Evolutionary conservation across 106 monocot genomes (phyloP).

Genomic region (Cymbidium sinense): DNA sequence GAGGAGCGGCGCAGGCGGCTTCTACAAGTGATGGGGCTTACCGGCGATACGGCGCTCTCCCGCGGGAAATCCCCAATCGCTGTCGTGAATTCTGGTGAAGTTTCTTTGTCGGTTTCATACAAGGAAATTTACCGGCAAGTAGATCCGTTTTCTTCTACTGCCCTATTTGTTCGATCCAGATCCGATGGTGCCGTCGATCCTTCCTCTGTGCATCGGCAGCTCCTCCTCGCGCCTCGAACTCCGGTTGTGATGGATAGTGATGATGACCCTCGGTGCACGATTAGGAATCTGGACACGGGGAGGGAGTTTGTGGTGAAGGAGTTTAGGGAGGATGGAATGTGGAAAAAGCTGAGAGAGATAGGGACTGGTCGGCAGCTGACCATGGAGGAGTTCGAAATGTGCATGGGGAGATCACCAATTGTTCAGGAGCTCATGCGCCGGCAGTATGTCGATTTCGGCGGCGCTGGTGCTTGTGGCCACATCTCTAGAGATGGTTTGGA

Average conservation of each 20-base stretch:
- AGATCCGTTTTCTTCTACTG: not conserved
- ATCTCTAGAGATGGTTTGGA: constrained; percentile 4
- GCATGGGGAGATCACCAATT: constrained; percentile 74
- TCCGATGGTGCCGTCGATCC: constrained; percentile 32
- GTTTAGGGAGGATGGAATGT: constrained; percentile 65
- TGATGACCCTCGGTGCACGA: constrained; percentile 36
- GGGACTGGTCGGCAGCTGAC: constrained; percentile 76
- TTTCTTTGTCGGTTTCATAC: not conserved
- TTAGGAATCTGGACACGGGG: constrained; percentile 83
- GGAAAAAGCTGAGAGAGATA: constrained; percentile 60
- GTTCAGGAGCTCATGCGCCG: constrained; percentile 90
- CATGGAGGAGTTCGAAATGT: constrained; percentile 80
- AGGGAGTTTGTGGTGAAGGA: constrained; percentile 82
- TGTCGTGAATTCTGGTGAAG: constrained; percentile 10
- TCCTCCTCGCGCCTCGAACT: not conserved
- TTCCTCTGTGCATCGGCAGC: constrained; percentile 6
- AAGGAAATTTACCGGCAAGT: not conserved
- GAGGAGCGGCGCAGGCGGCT: constrained; percentile 82
- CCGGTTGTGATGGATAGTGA: constrained; percentile 6
- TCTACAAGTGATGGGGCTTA: constrained; percentile 62
- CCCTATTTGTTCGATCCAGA: constrained; percentile 22
- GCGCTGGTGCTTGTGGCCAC: not conserved
- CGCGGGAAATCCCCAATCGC: constrained; percentile 18
- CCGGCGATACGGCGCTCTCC: constrained; percentile 40
- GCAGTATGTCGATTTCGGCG: constrained; percentile 14